phyloP scores from a whole-genome alignment of 192 early-diverging fungal species.

The Geranomyces variabilis region DNA sequence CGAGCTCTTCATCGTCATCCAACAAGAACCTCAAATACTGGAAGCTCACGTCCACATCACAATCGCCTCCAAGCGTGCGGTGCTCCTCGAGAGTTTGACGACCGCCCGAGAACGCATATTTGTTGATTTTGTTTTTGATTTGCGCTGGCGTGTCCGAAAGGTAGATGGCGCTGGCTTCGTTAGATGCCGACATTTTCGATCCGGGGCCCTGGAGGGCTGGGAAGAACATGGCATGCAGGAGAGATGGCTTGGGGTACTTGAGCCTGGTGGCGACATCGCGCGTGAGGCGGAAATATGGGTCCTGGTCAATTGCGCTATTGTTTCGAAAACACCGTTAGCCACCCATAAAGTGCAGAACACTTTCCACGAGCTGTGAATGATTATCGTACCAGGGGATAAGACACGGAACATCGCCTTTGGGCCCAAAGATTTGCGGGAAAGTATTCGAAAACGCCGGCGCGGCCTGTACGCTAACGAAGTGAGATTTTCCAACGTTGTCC shows the following conservation, averaged over 20 bases:
- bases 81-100: conserved; percentile 85
- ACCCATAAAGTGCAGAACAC: background rate
- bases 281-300: conserved; percentile 98
- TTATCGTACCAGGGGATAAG: conserved; percentile 79
- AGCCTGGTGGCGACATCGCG: conserved; percentile 89
- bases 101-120: conserved; percentile 93
- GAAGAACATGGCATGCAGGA: conserved; percentile 95
- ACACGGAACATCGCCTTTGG: conserved; percentile 85
- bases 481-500: conserved; percentile 88
- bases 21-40: conserved; percentile 94
- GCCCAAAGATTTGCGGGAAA: conserved; percentile 96
- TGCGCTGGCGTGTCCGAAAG: conserved; percentile 86
- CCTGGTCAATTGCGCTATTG: conserved; percentile 87
- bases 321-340: background rate
- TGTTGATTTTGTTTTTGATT: conserved; percentile 99
- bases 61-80: conserved; percentile 77
- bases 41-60: conserved; percentile 94
- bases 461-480: conserved; percentile 92
- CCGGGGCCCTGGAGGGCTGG: conserved; percentile 89
- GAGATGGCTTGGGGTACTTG: conserved; percentile 93
- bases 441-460: conserved; percentile 93
- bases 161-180: conserved; percentile 87
- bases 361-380: no score
- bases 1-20: conserved; percentile 90
- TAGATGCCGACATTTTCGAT: conserved; percentile 95